These are phyloP conservation scores for Cladosporium sp. DNA, from an alignment of 2,329 filamentous ascomycete genomes.

Conservation along the genomic window DNA sequence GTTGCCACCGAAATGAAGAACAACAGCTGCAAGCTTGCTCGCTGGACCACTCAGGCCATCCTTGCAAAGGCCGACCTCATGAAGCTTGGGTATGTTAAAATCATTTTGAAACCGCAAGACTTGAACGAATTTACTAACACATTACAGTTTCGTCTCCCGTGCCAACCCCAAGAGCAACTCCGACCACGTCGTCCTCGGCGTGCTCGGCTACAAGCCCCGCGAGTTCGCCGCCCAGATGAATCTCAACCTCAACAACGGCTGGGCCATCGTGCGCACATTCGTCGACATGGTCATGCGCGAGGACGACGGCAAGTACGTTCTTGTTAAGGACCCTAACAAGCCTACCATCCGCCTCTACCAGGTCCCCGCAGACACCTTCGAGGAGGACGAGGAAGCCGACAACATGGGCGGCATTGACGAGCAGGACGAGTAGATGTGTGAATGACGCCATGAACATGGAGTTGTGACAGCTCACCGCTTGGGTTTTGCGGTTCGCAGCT, in stretches of 20 bases:
- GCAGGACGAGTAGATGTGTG: conserved; percentile 51
- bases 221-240: conserved; percentile 99
- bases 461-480: conserved; percentile 17
- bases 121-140: conserved; percentile 24
- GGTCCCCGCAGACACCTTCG: conserved; percentile 83
- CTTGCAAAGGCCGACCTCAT: conserved; percentile 96
- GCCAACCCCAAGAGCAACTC: conserved; percentile 89
- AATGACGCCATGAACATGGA: conserved; percentile 14
- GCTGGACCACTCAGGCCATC: conserved; percentile 97
- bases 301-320: conserved; percentile 69
- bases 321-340: conserved; percentile 93
- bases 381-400: conserved; percentile 80
- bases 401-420: conserved; percentile 61
- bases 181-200: conserved; percentile 91
- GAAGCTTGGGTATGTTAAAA: conserved; percentile 80
- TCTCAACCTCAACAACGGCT: conserved; percentile 91
- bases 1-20: conserved; percentile 99
- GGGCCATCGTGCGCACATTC: conserved; percentile 98
- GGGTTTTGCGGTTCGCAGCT: conserved; percentile 11
- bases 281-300: conserved; percentile 88
- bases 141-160: conserved; percentile 82
- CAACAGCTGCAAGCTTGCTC: conserved; percentile 97
- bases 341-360: conserved; percentile 89
- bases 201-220: conserved; percentile 95
- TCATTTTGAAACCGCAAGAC: neutral